Percentiles rank a stretch among this genome's conserved stretches.
phyloP scores from a whole-genome alignment of 768 basidiomycete species.

The Rickenella mellea region DNA sequence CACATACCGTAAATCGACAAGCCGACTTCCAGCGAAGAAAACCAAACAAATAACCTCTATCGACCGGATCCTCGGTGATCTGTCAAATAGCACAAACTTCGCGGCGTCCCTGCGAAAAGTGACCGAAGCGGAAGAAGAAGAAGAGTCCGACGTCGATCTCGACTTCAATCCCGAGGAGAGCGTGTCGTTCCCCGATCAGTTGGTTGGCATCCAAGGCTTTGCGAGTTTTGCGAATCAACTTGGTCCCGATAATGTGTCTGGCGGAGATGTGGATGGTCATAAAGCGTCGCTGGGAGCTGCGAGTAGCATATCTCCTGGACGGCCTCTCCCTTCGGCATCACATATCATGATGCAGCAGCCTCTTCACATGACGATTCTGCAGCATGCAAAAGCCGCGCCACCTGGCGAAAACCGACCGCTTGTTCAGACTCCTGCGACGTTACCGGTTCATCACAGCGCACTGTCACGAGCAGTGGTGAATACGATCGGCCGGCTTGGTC shows the following conservation, averaged over 20 bases:
- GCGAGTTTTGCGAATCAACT: conserved; percentile 9
- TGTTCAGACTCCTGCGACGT: conserved; percentile 30
- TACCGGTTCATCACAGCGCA: conserved; percentile 50
- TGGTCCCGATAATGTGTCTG: conserved; percentile 16
- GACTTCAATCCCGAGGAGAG: conserved; percentile 58
- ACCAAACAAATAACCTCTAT: background rate
- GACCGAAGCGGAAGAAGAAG: conserved; percentile 30
- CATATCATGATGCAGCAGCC: conserved; percentile 59
- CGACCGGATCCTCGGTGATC: conserved; percentile 9
- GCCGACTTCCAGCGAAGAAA: background rate
- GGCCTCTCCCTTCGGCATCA: conserved; percentile 41
- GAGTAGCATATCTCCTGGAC: conserved; percentile 13
- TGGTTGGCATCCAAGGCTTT: conserved; percentile 5
- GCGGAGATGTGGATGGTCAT: conserved; percentile 24
- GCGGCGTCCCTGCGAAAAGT: conserved; percentile 38
- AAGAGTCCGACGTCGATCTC: conserved; percentile 66
- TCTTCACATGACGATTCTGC: conserved; percentile 39
- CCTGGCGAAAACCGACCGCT: conserved; percentile 17
- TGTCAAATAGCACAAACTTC: conserved; percentile 42
- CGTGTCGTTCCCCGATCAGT: conserved; percentile 5
- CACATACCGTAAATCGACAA: conserved; percentile 25
- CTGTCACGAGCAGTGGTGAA: conserved; percentile 71
- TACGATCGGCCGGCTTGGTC: conserved; percentile 74
- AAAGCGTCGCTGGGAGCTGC: conserved; percentile 21
- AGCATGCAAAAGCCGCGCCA: conserved; percentile 28